Evolutionary conservation across 2,329 filamentous ascomycete genomes (phyloP), one percentile per base, ranked within the genome.

Genomic region (Tolypocladium album): DNA sequence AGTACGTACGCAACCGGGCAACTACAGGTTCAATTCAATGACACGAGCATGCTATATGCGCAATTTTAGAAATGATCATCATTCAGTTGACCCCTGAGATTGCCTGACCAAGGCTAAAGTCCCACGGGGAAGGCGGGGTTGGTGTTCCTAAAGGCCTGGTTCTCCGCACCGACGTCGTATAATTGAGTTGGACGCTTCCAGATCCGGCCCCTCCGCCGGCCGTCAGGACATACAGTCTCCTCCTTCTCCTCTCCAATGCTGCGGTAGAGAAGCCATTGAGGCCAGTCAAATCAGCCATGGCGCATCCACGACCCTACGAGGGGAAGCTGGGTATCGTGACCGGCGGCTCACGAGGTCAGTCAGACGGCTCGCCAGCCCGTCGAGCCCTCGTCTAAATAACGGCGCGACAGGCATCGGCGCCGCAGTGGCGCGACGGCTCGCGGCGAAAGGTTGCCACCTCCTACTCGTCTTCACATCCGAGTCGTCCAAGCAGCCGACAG

Each of bases 391-490:
- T 22, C 50, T 55, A 22, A 55, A 34, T n/a, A 20, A 12, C 20
- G 27, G 31, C 27, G 24, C 31, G 11, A 50, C 34, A 66, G 64
- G 64, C 45, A 87, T 87, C 60, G 85, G 85, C 36, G 82, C 81
- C 24, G 81, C 82, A 34, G 82, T 84, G 56, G 81, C 78, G 58
- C 75, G 75, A 53, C 80, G 83, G 59, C 77, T 88, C 13, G 84
- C 84, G 39, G 76, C 76, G 68, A 86, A 86, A 72, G 85, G 85
- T 58, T 79, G 78, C 70, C 80, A 81, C 60, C 71, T 88, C 20
- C 72, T 87, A 55, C 73, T 87, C 61, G 83, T 83, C 70, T 86
- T 85, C 71, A 82, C 82, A 13, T 84, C 82, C 56, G 76, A 81
- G 60, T 78, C 76, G 2, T 86, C 83, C 1, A 74, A 74, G 22